Conservation (phyloP, 2,329 filamentous ascomycete species). For the Pseudonectria foliicola region DNA sequence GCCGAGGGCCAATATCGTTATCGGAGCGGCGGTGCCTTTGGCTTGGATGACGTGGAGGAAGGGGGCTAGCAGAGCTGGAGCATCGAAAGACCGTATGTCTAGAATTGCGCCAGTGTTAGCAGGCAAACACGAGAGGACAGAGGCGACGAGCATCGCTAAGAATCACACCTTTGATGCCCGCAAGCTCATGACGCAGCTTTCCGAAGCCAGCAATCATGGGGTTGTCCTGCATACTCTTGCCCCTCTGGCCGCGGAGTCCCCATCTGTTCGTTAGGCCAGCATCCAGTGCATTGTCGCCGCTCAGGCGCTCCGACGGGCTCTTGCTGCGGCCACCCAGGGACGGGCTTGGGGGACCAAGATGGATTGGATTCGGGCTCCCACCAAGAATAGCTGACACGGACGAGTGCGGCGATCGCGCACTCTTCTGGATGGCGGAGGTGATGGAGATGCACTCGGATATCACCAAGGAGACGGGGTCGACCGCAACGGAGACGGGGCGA, state of each 20-base stretch:
- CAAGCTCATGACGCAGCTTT: constrained; percentile 78
- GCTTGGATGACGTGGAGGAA: constrained; percentile 96
- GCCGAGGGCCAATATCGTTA: constrained; percentile 88
- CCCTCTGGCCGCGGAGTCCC: constrained; percentile 90
- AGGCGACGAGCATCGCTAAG: constrained; percentile 13
- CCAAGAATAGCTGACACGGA: constrained; percentile 94
- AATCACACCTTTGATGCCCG: constrained; percentile 66
- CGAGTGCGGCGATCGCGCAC: constrained; percentile 91
- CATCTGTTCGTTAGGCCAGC: constrained; percentile 70
- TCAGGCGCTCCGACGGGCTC: constrained; percentile 27
- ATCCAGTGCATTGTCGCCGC: constrained; percentile 42
- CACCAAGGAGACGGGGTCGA: constrained; percentile 85
- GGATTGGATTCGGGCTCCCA: constrained; percentile 55
- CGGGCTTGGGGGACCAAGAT: constrained; percentile 42
- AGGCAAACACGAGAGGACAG: neutral
- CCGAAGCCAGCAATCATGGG: constrained; percentile 94
- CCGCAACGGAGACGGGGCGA: constrained; percentile 66
- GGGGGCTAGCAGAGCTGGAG: constrained; percentile 79
- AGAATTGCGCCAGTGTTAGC: constrained; percentile 10
- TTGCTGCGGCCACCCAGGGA: constrained; percentile 35
- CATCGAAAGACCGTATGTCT: constrained; percentile 87
- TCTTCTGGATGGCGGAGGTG: constrained; percentile 96
- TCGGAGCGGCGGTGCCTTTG: constrained; percentile 90
- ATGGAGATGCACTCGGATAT: constrained; percentile 99
- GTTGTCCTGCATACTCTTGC: constrained; percentile 95